Evolutionary conservation across 208 protist genomes (phyloP).

Genomic region (Trypanosoma scelopori): DNA sequence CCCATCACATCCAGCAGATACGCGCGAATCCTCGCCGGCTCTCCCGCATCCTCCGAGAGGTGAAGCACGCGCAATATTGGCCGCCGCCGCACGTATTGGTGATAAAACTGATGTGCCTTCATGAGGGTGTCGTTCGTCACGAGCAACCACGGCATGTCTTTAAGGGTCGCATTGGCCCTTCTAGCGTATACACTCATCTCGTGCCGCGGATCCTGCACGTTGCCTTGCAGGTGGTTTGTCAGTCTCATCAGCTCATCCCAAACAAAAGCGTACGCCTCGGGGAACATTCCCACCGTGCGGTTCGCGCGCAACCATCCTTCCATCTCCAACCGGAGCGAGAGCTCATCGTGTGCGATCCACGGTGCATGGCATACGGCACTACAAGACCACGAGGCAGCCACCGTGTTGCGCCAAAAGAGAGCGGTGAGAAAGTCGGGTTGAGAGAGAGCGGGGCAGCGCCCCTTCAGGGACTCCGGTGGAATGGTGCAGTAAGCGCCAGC

Average conservation of each 20-base stretch:
- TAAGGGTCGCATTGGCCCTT: slow-evolving; percentile 32
- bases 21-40: slow-evolving; percentile 11
- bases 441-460: slow-evolving; percentile 1
- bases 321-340: slow-evolving; percentile 31
- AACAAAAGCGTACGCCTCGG: slow-evolving; percentile 26
- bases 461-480: background rate
- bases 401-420: slow-evolving; percentile 14
- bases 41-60: slow-evolving; percentile 8
- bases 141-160: slow-evolving; percentile 33
- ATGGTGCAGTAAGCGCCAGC: background rate
- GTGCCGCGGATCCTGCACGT: background rate
- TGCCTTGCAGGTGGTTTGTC: slow-evolving; percentile 2
- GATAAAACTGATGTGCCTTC: slow-evolving; percentile 29
- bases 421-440: slow-evolving; percentile 4
- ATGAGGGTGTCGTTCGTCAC: slow-evolving; percentile 26
- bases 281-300: slow-evolving; percentile 36
- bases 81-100: slow-evolving; percentile 23
- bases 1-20: slow-evolving; percentile 30
- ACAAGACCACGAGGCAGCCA: slow-evolving; percentile 4
- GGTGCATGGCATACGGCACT: slow-evolving; percentile 6
- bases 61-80: slow-evolving; percentile 37
- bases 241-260: slow-evolving; percentile 24
- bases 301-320: slow-evolving; percentile 35
- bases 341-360: slow-evolving; percentile 8
- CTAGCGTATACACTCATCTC: slow-evolving; percentile 9